phyloP scores from a whole-genome alignment of 2,329 filamentous ascomycete species.

The Metarhizium brunneum region DNA sequence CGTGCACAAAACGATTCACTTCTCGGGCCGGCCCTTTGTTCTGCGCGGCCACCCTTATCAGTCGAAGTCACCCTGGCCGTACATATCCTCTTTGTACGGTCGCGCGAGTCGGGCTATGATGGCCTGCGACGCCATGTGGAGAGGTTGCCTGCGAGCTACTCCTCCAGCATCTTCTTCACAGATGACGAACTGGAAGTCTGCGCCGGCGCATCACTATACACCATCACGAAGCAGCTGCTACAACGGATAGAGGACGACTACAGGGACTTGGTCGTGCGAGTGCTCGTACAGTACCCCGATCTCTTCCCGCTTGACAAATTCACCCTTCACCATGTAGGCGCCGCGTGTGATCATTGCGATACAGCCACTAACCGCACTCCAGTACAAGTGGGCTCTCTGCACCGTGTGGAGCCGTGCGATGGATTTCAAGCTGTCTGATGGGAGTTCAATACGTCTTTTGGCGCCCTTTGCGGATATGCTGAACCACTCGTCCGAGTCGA shows the following conservation, averaged over 20 bases:
- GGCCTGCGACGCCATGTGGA: slow-evolving; percentile 18
- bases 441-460: slow-evolving; percentile 11
- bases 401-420: slow-evolving; percentile 20
- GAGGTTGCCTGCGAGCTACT: slow-evolving; percentile 21
- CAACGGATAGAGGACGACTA: slow-evolving; percentile 20
- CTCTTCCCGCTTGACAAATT: slow-evolving; percentile 23
- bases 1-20: slow-evolving; percentile 21
- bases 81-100: slow-evolving; percentile 24
- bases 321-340: slow-evolving; percentile 22
- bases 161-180: slow-evolving; percentile 24
- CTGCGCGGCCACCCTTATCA: slow-evolving; percentile 19
- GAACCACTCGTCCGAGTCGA: slow-evolving; percentile 23
- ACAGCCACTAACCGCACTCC: slow-evolving; percentile 1
- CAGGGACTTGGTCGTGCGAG: slow-evolving; percentile 15
- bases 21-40: slow-evolving; percentile 21
- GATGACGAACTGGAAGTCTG: slow-evolving; percentile 24
- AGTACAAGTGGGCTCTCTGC: slow-evolving; percentile 27
- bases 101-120: slow-evolving; percentile 22
- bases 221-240: slow-evolving; percentile 21
- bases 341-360: slow-evolving; percentile 6
- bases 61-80: slow-evolving; percentile 23
- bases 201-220: slow-evolving; percentile 22
- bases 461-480: slow-evolving; percentile 28
- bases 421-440: slow-evolving; percentile 18
- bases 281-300: slow-evolving; percentile 20